These are phyloP conservation scores for Cladosporium colombiae DNA, from an alignment of 2,329 filamentous ascomycete species.

Conservation along the genomic window DNA sequence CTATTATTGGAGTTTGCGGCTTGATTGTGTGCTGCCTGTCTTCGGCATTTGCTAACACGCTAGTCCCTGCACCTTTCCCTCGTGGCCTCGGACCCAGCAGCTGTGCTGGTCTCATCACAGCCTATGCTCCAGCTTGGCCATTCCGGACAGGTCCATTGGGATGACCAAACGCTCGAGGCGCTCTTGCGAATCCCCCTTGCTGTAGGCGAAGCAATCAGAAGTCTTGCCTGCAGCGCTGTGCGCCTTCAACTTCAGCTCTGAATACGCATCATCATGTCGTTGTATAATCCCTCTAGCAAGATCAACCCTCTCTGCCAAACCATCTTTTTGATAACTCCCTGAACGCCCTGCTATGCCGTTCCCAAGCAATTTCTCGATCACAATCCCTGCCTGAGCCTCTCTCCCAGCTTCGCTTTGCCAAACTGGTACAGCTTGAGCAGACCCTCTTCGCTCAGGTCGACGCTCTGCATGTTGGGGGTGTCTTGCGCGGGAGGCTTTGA, in stretches of 20 bases:
- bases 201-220: background rate
- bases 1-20: background rate
- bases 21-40: background rate
- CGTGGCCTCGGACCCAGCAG: background rate
- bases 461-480: conserved; percentile 81
- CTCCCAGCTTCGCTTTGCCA: conserved; percentile 86
- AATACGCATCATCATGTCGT: background rate
- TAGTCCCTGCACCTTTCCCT: background rate
- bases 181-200: background rate
- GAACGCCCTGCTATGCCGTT: conserved; percentile 15
- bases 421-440: conserved; percentile 92
- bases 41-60: background rate
- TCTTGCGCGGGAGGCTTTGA: conserved; percentile 90
- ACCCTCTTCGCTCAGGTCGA: conserved; percentile 94
- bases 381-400: conserved; percentile 84
- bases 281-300: background rate
- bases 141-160: background rate
- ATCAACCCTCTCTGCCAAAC: background rate
- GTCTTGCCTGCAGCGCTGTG: background rate
- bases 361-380: conserved; percentile 41
- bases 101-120: background rate
- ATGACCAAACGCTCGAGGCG: background rate
- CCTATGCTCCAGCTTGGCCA: background rate
- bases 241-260: background rate
- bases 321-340: conserved; percentile 9